phyloP scores from a whole-genome alignment of 768 basidiomycete species.

The Tulasnella sp. region DNA sequence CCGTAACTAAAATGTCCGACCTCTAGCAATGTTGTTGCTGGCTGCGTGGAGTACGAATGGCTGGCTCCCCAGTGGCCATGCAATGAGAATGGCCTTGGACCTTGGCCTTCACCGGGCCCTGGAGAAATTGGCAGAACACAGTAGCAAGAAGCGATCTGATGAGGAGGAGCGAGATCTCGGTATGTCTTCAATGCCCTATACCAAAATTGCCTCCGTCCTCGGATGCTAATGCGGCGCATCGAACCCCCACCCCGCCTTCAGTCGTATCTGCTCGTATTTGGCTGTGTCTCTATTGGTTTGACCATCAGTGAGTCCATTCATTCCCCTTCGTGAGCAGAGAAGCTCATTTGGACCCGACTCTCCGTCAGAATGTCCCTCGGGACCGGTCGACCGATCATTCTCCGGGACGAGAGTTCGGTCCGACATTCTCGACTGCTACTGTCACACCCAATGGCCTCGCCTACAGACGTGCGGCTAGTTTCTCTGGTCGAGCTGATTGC shows the following conservation, averaged over 20 bases:
- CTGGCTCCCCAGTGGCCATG: constrained; percentile 93
- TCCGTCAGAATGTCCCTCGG: constrained; percentile 76
- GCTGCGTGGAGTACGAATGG: constrained; percentile 94
- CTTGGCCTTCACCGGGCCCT: constrained; percentile 88
- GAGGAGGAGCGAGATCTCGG: constrained; percentile 81
- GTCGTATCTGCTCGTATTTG: constrained; percentile 91
- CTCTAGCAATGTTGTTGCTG: constrained; percentile 78
- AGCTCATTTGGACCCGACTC: constrained; percentile 23
- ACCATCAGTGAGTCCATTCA: constrained; percentile 67
- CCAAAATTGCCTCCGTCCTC: neutral
- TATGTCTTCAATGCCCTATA: constrained; percentile 36
- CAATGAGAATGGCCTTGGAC: constrained; percentile 93
- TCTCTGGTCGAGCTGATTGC: constrained; percentile 85
- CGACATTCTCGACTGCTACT: constrained; percentile 77
- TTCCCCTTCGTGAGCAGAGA: neutral
- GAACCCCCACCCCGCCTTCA: constrained; percentile 38
- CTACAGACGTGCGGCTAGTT: constrained; percentile 84
- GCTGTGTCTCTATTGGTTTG: constrained; percentile 94
- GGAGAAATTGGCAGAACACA: constrained; percentile 80
- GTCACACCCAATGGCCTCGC: constrained; percentile 79
- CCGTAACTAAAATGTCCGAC: constrained; percentile 3
- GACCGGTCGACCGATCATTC: constrained; percentile 82
- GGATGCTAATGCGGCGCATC: neutral
- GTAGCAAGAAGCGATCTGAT: constrained; percentile 50
- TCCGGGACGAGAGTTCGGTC: constrained; percentile 85